Conservation (phyloP, 768 basidiomycete species). For the Cubamyces lactineus region DNA sequence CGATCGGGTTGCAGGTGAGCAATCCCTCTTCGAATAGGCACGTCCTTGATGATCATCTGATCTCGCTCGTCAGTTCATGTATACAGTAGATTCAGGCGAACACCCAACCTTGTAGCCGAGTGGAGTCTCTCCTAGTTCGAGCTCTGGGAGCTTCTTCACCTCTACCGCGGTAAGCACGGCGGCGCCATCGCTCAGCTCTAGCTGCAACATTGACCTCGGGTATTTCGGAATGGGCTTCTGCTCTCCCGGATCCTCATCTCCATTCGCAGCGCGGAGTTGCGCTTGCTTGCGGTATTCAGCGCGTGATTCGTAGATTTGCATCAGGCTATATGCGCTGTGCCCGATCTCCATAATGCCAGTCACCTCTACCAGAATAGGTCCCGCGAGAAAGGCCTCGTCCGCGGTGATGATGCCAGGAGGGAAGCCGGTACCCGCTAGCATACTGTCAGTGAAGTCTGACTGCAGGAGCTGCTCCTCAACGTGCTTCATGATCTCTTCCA, state of each 20-base stretch:
- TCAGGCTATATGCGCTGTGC: constrained; percentile 77
- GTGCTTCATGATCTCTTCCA: constrained; percentile 54
- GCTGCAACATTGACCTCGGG: constrained; percentile 74
- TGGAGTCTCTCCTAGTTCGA: constrained; percentile 75
- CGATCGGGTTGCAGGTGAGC: constrained; percentile 77
- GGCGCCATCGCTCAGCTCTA: constrained; percentile 81
- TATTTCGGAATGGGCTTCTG: constrained; percentile 81
- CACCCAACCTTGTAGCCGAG: constrained; percentile 78
- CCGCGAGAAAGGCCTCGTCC: constrained; percentile 41
- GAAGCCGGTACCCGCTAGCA: constrained; percentile 69
- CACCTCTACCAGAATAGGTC: constrained; percentile 77
- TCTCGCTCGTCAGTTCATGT: background rate
- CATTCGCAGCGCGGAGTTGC: constrained; percentile 49
- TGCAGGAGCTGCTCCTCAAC: constrained; percentile 70
- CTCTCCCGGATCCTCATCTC: constrained; percentile 54
- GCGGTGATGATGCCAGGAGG: constrained; percentile 46
- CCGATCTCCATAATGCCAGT: constrained; percentile 82
- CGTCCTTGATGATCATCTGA: constrained; percentile 73
- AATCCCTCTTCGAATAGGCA: constrained; percentile 67
- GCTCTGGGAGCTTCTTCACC: constrained; percentile 62
- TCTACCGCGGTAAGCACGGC: constrained; percentile 76
- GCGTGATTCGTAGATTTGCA: constrained; percentile 68
- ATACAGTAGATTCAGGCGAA: background rate
- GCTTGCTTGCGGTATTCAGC: constrained; percentile 57
- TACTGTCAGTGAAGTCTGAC: constrained; percentile 75